These are phyloP conservation scores for Annulohypoxylon bovei DNA, from an alignment of 495 filamentous ascomycete genomes.

Conservation along the genomic window DNA sequence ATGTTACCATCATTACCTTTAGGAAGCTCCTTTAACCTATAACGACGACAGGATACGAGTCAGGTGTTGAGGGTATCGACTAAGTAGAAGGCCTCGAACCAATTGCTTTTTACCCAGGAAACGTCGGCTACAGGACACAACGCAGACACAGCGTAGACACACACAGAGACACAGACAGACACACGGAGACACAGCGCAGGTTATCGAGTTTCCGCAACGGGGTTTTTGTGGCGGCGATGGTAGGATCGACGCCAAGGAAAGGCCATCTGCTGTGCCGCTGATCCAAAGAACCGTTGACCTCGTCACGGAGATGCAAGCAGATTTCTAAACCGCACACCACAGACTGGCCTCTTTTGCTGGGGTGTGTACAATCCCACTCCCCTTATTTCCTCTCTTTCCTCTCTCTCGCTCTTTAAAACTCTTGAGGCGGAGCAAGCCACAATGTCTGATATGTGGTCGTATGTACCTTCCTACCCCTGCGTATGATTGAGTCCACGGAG, in stretches of 20 bases:
- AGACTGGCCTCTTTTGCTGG: slow-evolving; percentile 14
- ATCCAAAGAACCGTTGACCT: slow-evolving; percentile 36
- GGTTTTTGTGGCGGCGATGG: slow-evolving; percentile 40
- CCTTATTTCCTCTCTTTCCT: slow-evolving; percentile 13
- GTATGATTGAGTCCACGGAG: slow-evolving; percentile 29
- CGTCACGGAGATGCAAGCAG: slow-evolving; percentile 33
- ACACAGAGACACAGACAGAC: slow-evolving; percentile 8
- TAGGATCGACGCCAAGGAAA: slow-evolving; percentile 44
- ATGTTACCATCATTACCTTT: slow-evolving; percentile 34
- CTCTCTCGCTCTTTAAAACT: background rate
- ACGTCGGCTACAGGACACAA: slow-evolving; percentile 34
- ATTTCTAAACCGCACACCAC: slow-evolving; percentile 30
- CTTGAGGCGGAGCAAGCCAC: slow-evolving; percentile 42
- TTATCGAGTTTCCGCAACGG: slow-evolving; percentile 43
- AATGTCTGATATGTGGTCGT: slow-evolving; percentile 25
- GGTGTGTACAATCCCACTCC: slow-evolving; percentile 23
- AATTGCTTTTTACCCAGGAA: slow-evolving; percentile 35
- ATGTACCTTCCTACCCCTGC: slow-evolving; percentile 40
- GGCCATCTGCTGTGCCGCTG: slow-evolving; percentile 36
- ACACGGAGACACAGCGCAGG: slow-evolving; percentile 8
- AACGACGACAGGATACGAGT: slow-evolving; percentile 30
- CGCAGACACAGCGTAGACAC: slow-evolving; percentile 13
- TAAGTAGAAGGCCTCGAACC: slow-evolving; percentile 18
- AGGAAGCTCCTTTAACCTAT: slow-evolving; percentile 23
- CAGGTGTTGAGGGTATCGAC: slow-evolving; percentile 27